phyloP scores from a whole-genome alignment of 805 yeast species.

The Clavispora carvajalis region DNA sequence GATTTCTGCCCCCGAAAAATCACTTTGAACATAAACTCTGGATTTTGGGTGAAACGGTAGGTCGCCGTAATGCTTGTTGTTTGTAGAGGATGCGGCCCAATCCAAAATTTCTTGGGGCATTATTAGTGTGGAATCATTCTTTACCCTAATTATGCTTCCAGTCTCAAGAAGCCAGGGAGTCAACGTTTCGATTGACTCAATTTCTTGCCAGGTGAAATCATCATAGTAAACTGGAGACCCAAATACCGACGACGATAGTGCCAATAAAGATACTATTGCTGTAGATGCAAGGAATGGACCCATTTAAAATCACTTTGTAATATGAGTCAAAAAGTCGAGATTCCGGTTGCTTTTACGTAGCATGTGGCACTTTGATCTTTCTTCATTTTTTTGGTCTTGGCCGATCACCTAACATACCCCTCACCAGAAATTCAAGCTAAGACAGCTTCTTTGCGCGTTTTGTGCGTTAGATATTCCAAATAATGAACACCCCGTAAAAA shows the following conservation, averaged over 20 bases:
- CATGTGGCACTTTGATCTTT: neutral
- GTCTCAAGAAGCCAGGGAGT: constrained; percentile 3
- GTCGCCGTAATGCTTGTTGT: neutral
- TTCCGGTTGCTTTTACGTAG: neutral
- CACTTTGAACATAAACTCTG: constrained; percentile 2
- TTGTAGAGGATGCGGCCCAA: neutral
- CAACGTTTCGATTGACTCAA: constrained; percentile 1
- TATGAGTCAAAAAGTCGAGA: no score
- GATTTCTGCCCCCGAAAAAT: neutral
- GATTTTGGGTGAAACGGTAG: neutral
- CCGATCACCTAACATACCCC: neutral
- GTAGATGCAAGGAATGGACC: no score
- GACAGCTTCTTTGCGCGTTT: no score
- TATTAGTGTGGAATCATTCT: constrained; percentile 7
- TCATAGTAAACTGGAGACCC: neutral
- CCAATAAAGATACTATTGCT: neutral
- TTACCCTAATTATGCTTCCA: constrained; percentile 5
- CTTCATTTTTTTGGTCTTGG: neutral
- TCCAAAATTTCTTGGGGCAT: constrained; percentile 1
- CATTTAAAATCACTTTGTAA: no score
- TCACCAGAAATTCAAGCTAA: neutral
- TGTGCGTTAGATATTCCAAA: no score
- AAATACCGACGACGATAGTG: neutral
- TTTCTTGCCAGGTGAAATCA: constrained; percentile 1
- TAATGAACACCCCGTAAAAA: no score